Percentiles rank a stretch among this genome's conserved stretches.
phyloP scores from a whole-genome alignment of 208 protist species.

The Leishmania mexicana region DNA sequence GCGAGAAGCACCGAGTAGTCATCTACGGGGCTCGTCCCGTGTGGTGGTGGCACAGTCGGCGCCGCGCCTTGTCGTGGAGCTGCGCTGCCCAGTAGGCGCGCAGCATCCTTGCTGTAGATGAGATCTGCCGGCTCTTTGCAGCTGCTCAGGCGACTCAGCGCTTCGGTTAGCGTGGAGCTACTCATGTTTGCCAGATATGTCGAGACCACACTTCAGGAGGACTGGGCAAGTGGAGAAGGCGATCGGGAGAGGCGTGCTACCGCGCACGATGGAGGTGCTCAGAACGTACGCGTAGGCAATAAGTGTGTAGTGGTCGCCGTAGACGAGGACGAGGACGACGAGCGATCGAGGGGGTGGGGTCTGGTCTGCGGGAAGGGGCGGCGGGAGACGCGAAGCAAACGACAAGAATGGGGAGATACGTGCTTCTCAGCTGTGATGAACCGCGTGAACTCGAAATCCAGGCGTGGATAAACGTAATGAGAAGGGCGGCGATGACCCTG shows the following conservation, averaged over 20 bases:
- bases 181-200: not conserved
- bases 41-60: not conserved
- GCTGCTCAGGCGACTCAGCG: conserved; percentile 15
- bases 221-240: not conserved
- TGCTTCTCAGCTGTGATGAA: not conserved
- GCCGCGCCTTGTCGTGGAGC: not conserved
- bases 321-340: not conserved
- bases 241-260: not conserved
- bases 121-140: conserved; percentile 25
- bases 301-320: not conserved
- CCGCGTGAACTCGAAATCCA: not conserved
- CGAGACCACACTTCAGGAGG: not conserved
- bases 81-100: not conserved
- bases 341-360: not conserved
- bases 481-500: not conserved
- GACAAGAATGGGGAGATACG: not conserved
- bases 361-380: not conserved
- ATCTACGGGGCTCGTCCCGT: not conserved
- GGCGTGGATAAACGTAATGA: not conserved
- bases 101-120: conserved; percentile 23
- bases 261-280: not conserved
- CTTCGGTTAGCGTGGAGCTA: not conserved
- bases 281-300: not conserved
- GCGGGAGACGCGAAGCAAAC: not conserved
- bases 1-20: conserved; percentile 42